Evolutionary conservation across 331 rosid genomes (phyloP), one percentile per base, ranked within the genome.

Genomic region (Rosa hybrid): DNA sequence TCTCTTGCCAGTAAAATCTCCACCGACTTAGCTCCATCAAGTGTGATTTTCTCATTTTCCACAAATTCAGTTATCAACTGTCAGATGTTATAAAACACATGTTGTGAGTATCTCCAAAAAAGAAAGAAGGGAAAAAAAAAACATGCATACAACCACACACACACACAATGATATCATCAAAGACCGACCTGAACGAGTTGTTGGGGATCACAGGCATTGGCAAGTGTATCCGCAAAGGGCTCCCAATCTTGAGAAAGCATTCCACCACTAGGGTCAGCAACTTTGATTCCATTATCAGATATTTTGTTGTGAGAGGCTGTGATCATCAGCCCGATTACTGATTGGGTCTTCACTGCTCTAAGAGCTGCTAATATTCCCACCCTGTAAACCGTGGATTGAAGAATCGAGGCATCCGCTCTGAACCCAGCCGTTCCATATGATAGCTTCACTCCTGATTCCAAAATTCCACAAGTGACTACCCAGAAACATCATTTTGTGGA

Each of bases 201-300:
- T 38, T 83, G 86, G 9, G 97, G 82, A 82, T 92, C 84, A 80
- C 86, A 73, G 12, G 93, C 96, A 81, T 88, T 86, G 74, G 97
- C 96, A 11, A 95, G 88, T 11, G 89, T 82, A 41, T 95, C 94
- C 4, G 99, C 96, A 63, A 95, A 93, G 25, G 98, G 94, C 78
- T 95, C 98, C 99, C 98, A 93, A n/a, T 86, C 88, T 88, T 93
- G 99, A 68, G 97, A 81, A 81, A 95, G 94, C 98, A 95, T 91
- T 74, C 94, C 94, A 0, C 98, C 99, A 72, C 67, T 89, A 0
- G 92, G 94, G 71, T 93, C 99, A 56, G 96, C 94, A 68, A 95
- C 80, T 83, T 95, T 95, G 76, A 91, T 89, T 21, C 99, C 99
- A 78, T 95, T 95, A 72, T 95, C 98, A 41, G 97, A 90, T 38